Conservation (phyloP, 306 rosid genomes). For the Quercus suber region DNA sequence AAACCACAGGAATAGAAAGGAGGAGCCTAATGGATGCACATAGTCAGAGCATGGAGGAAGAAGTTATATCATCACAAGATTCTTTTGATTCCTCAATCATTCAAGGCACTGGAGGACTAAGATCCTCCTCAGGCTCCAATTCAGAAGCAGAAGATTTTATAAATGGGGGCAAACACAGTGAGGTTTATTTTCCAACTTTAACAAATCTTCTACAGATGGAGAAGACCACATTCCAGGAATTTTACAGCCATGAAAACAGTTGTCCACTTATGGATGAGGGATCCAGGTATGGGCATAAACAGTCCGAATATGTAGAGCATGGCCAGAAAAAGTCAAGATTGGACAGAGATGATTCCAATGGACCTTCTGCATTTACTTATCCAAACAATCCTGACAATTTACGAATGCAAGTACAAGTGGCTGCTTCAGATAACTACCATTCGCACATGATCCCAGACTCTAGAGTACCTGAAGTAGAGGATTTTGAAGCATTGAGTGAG, state of each 20-base stretch:
- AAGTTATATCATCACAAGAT: constrained; percentile 69
- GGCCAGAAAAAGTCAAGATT: constrained; percentile 31
- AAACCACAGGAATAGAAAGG: constrained; percentile 26
- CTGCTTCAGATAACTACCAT: constrained; percentile 37
- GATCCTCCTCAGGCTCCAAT: constrained; percentile 55
- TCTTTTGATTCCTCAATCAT: constrained; percentile 73
- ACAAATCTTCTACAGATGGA: constrained; percentile 34
- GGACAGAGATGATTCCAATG: constrained; percentile 30
- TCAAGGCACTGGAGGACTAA: constrained; percentile 44
- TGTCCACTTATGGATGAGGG: constrained; percentile 36
- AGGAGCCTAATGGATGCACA: constrained; percentile 29
- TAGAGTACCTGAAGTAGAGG: constrained; percentile 30
- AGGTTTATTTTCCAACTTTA: constrained; percentile 30
- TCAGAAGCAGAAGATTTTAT: constrained; percentile 63
- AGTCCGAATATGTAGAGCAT: constrained; percentile 15
- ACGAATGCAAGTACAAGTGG: constrained; percentile 33
- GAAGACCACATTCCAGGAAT: constrained; percentile 48
- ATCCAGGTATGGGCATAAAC: constrained; percentile 33
- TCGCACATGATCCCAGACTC: constrained; percentile 23
- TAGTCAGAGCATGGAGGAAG: constrained; percentile 54
- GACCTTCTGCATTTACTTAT: constrained; percentile 34
- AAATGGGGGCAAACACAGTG: constrained; percentile 30
- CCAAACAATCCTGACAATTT: constrained; percentile 35
- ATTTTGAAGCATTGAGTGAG: constrained; percentile 47
- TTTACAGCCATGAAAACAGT: constrained; percentile 46